Evolutionary conservation across 352 stramenopile genomes (phyloP), one percentile per base, ranked within the genome.

Genomic region (Aphanomyces stellatus): DNA sequence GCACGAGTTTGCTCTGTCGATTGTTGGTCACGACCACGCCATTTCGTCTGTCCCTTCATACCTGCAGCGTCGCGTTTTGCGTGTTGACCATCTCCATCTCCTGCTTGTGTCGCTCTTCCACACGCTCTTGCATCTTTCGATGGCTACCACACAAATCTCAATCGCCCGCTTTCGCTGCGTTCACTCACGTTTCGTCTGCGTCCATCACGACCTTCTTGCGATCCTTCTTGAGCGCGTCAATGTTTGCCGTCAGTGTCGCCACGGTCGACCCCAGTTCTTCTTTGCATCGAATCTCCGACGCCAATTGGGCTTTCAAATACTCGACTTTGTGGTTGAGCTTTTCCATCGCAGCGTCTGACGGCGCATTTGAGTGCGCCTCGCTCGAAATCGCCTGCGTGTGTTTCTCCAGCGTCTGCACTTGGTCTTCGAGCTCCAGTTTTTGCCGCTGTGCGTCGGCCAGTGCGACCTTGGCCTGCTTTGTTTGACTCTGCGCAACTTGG

Each of bases 231-330:
- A 87, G 69, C 6, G 72, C 51, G n/a, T 91, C 82, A 63, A 93
- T 80, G 4, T 76, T 72, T 17, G 64, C 73, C 6, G 82, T 89
- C 17, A 93, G 74, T 3, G 87, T 73, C 0, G 79, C 80, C 1
- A 93, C 63, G 56, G 89, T 82, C 3, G 59, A 76, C 0, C 85
- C 85, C 3, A 94, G 72, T 55, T 94, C 86, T 66, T 94, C 84
- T 65, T 91, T 91, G 59, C 86, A 93, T 53, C 87, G 88, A 73
- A 91, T 91, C 59, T 94, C 86, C 0, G 85, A 93, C 31, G 82
- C 74, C 1, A 94, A 65, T 57, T 93, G 85, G 0, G 84, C 85
- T 62, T 93, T 91, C 15, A 94, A 65, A 55, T 94, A 93, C 37
- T 91, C 82, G 17, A 94, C 74, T 49, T 93, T 92, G 70, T 92